Evolutionary conservation across 1,139 yeast genomes (phyloP), one percentile per base, ranked within the genome.

Genomic region (Arxiozyma telluris): DNA sequence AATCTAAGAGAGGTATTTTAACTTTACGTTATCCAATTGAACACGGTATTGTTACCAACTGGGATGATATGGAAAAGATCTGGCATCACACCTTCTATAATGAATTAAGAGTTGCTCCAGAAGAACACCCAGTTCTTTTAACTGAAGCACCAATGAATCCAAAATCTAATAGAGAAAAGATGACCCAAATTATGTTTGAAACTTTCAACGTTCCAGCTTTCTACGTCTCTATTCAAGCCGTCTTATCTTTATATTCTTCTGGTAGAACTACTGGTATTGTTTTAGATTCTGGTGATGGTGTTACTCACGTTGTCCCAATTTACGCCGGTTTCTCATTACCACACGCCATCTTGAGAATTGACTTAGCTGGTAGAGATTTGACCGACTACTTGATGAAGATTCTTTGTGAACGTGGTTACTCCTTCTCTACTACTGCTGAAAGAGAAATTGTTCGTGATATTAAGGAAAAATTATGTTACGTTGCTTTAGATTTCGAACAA

Each of bases 211-310:
- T 91, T 67, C 98, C 98, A 71, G 98, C 98, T 59, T 90, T 93
- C 81, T 93, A 93, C 84, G 97, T 93, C 66, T 86, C 96, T 68
- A 91, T 93, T 73, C 98, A 93, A 81, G 98, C 98, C 70, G 98
- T 93, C 61, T 84, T 93, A 74, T 91, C 98, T 59, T 82, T 93
- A 73, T 93, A 93, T 82, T 91, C 98, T 59, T 90, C 98, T 64
- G 98, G 98, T 82, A 93, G 98, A 86, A 94, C 98, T 69, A 93
- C 98, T 66, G 98, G 98, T 89, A 91, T 93, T 71, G 98, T 93
- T 64, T 84, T 93, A 74, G 98, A 93, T 80, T 90, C 98, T 63
- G 98, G 98, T 84, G 98, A 93, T 75, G 98, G 98, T 87, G 98
- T 93, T 71, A 90, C 98, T 71, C 98, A 93, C 95, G 97, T 93